These are phyloP conservation scores for Petunia axillaris DNA, from an alignment of 257 asterid species.

Conservation along the genomic window DNA sequence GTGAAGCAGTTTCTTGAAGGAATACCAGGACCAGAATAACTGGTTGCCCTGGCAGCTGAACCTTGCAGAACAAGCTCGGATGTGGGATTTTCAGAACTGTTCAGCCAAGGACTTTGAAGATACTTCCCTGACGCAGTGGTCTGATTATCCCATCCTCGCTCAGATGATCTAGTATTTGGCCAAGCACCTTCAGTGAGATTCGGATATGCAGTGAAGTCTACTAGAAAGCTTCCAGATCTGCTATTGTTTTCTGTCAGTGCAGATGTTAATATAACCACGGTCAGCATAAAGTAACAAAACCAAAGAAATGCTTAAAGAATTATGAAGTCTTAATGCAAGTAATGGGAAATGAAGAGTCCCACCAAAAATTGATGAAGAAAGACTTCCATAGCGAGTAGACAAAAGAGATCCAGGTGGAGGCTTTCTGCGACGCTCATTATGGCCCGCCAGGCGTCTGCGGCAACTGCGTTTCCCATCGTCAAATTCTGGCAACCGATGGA, in stretches of 20 bases:
- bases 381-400: constrained; percentile 59
- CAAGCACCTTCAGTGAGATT: constrained; percentile 47
- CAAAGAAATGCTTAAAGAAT: not conserved
- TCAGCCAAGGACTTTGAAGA: constrained; percentile 54
- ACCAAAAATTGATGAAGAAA: constrained; percentile 63
- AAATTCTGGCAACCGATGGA: constrained; percentile 83
- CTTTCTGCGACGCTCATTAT: constrained; percentile 89
- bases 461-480: constrained; percentile 94
- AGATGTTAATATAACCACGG: not conserved
- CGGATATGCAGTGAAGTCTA: constrained; percentile 70
- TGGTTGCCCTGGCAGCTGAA: constrained; percentile 39
- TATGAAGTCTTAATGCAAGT: not conserved
- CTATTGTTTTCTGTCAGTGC: constrained; percentile 53
- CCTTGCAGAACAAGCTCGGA: constrained; percentile 53
- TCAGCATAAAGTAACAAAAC: not conserved
- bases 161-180: constrained; percentile 43
- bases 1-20: constrained; percentile 53
- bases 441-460: constrained; percentile 94
- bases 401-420: constrained; percentile 65
- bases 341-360: constrained; percentile 20
- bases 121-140: constrained; percentile 41
- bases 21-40: constrained; percentile 40
- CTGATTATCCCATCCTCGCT: constrained; percentile 44
- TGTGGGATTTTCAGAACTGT: constrained; percentile 48
- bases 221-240: constrained; percentile 64